These are phyloP conservation scores for Betula pendula DNA, from an alignment of 306 rosid genomes.

Conservation along the genomic window DNA sequence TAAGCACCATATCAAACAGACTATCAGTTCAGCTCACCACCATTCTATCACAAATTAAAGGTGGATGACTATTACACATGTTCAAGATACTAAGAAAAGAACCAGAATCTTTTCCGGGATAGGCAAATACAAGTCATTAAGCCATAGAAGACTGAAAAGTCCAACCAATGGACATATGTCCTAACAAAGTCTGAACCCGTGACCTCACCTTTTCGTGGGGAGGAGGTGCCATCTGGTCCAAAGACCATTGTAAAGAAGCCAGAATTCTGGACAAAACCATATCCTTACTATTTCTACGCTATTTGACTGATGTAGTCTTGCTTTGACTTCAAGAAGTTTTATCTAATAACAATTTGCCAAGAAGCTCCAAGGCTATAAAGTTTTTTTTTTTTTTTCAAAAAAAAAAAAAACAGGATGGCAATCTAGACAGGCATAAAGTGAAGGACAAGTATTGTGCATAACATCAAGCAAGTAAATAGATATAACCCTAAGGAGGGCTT, in stretches of 20 bases:
- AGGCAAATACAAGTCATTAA: neutral
- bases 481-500: slow-evolving; percentile 1
- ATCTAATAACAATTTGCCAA: neutral
- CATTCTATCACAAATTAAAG: neutral
- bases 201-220: neutral
- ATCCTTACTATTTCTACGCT: neutral
- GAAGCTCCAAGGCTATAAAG: neutral
- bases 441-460: neutral
- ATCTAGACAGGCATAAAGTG: neutral
- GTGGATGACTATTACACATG: neutral
- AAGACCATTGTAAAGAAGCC: neutral
- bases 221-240: neutral
- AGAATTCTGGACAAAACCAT: neutral
- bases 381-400: neutral
- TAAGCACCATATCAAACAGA: neutral
- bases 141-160: neutral
- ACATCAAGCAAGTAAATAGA: neutral
- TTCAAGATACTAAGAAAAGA: neutral
- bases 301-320: neutral
- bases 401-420: neutral
- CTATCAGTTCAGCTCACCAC: neutral
- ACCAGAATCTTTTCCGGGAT: neutral
- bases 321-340: neutral
- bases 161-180: too few relatives aligned
- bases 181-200: neutral